Base-by-base conservation (phyloP, 176 grass and related monocot genomes). In the Cocos nucifera region DNA sequence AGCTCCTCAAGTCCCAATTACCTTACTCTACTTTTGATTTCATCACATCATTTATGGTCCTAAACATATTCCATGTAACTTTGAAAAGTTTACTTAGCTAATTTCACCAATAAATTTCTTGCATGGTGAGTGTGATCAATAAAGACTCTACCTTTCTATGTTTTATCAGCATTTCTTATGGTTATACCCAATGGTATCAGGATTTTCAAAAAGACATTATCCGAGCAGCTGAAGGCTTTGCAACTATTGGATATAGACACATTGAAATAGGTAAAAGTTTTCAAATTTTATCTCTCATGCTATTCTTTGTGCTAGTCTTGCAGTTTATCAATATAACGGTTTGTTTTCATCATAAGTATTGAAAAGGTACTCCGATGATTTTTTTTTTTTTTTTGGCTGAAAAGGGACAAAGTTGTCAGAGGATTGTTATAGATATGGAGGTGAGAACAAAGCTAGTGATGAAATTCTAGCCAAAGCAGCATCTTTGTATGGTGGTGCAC, bases 141-240 rank as follows among this genome's bases (percentile, higher is more conserved):
- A 22, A 23, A 23, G 23, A 23, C 23, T 14, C 19, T 2, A 54
- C 10, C 48, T 51, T 19, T 35, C 9, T 22, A 56, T 57, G 30
- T 17, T 24, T 64, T 23, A 3, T 63, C 44, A 19, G 16, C 15
- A 7, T 51, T 3, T 50, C 21, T 52, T 25, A 2, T 59, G 23
- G 17, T 62, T 61, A 23, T 3, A 44, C 10, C 2, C 8, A 12
- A 44, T 12, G 10, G 35, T 54, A 59, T 67, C 76, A 98, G 93
- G 84, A 98, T 83, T 92, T 98, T 69, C 87, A 98, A 53, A 98
- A 98, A 77, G 91, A 96, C 63, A 84, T 90, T 66, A 86, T 70
- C 62, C 72, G 86, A 69, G 86, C 86, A 35, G 83, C 64, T 58
- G 91, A 96, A 96, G 86, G 69, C 6, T 81, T 82, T 68, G 70